These are phyloP conservation scores for Trichothecium sympodiale DNA, from an alignment of 2,329 filamentous ascomycete genomes.

Conservation along the genomic window DNA sequence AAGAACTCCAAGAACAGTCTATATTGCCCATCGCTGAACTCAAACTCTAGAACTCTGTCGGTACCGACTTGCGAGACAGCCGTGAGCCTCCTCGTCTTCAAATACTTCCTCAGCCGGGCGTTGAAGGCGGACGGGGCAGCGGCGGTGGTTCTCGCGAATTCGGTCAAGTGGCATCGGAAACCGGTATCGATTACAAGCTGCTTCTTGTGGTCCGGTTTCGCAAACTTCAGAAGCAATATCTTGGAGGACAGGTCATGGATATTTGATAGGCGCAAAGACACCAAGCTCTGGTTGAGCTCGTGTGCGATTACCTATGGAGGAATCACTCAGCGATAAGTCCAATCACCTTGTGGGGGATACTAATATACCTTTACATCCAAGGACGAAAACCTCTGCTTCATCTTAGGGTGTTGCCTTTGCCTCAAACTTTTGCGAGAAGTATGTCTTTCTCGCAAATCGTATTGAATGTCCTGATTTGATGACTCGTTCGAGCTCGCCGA, in stretches of 20 bases:
- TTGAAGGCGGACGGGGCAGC: constrained; percentile 79
- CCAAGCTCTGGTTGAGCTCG: constrained; percentile 71
- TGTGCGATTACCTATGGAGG: constrained; percentile 71
- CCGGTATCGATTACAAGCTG: constrained; percentile 90
- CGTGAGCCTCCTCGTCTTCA: constrained; percentile 80
- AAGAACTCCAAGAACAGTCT: constrained; percentile 91
- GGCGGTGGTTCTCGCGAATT: constrained; percentile 79
- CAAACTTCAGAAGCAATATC: constrained; percentile 91
- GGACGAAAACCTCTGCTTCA: constrained; percentile 77
- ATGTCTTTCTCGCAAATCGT: too few relatives aligned
- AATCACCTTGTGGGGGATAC: neutral
- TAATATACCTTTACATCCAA: constrained; percentile 56
- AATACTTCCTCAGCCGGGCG: constrained; percentile 69
- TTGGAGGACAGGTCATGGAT: constrained; percentile 94
- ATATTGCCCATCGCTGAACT: constrained; percentile 86
- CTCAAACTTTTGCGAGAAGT: too few relatives aligned
- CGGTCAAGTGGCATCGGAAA: constrained; percentile 89
- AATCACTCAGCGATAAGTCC: constrained; percentile 4
- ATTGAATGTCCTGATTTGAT: too few relatives aligned
- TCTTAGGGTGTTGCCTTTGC: constrained; percentile 21
- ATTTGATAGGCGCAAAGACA: constrained; percentile 75
- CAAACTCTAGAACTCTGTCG: constrained; percentile 83
- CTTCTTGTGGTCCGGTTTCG: constrained; percentile 78
- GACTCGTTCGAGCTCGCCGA: constrained; percentile 1
- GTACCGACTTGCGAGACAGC: constrained; percentile 78